Percentiles rank a stretch among this genome's conserved stretches.
Conservation (phyloP, 495 filamentous ascomycete genomes). For the Hypoxylon lienhwacheense region DNA sequence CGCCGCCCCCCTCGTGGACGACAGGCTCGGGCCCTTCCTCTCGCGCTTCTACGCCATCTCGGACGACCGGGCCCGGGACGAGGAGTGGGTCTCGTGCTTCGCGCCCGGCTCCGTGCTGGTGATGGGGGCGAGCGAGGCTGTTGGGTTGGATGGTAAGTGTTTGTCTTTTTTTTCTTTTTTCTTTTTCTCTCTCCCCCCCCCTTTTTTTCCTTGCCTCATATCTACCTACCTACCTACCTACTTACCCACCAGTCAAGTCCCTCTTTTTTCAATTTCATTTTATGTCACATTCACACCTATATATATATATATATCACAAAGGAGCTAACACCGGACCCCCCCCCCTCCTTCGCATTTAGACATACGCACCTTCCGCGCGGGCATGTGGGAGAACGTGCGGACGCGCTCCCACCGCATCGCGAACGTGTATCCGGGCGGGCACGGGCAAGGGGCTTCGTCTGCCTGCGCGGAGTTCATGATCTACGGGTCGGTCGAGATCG, state of each 20-base stretch:
- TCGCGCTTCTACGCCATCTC: conserved; percentile 43
- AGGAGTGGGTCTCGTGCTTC: conserved; percentile 47
- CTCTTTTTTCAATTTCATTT: not conserved
- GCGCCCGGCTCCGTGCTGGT: conserved; percentile 38
- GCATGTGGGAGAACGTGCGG: conserved; percentile 38
- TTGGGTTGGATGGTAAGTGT: conserved; percentile 40
- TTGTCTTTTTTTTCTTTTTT: too few relatives aligned
- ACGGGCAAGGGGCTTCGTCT: conserved; percentile 10
- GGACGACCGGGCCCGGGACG: conserved; percentile 39
- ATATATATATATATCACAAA: too few relatives aligned
- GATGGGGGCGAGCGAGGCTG: conserved; percentile 38
- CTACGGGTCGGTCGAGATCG: conserved; percentile 34
- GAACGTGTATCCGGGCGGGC: conserved; percentile 40
- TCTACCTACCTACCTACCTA: not conserved
- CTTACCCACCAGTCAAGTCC: too few relatives aligned
- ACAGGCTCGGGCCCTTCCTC: conserved; percentile 40
- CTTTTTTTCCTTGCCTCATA: not conserved
- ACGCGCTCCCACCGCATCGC: conserved; percentile 36
- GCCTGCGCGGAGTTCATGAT: conserved; percentile 42
- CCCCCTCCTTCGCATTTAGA: too few relatives aligned
- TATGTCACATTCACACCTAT: not conserved
- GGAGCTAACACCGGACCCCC: too few relatives aligned
- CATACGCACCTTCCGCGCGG: conserved; percentile 25
- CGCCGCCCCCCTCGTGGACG: conserved; percentile 19
- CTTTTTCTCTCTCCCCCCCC: too few relatives aligned